Percentiles rank a stretch among this genome's conserved stretches.
Evolutionary conservation across 139 green algal genomes (phyloP).

Genomic region (Coelastrella sp.): DNA sequence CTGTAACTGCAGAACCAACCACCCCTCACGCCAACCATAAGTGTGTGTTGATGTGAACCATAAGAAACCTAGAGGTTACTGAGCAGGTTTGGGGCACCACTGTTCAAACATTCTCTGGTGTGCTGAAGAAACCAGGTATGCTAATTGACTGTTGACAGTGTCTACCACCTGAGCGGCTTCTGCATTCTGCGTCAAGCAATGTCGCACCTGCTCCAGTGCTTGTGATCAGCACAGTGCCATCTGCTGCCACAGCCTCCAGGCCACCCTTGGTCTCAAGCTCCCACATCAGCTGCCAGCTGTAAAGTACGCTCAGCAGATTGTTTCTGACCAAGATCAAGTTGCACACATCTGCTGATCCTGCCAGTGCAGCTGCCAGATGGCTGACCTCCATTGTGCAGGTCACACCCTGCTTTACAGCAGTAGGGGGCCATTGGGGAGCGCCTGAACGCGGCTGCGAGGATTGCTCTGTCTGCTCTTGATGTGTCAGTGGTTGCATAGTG

Average conservation of each 20-base stretch:
- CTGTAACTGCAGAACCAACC: too few relatives aligned
- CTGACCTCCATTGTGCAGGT: slow-evolving; percentile 47
- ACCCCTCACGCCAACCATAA: too few relatives aligned
- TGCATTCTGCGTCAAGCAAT: too few relatives aligned
- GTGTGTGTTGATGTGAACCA: too few relatives aligned
- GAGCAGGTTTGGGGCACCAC: too few relatives aligned
- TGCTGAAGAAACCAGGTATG: too few relatives aligned
- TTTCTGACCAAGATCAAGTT: slow-evolving; percentile 20
- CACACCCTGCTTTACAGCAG: not conserved
- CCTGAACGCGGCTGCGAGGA: not conserved
- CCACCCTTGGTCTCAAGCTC: not conserved
- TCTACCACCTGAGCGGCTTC: too few relatives aligned
- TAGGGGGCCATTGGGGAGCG: slow-evolving; percentile 18
- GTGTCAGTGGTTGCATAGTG: not conserved
- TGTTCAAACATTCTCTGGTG: too few relatives aligned
- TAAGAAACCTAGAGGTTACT: too few relatives aligned
- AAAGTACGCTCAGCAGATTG: slow-evolving; percentile 32
- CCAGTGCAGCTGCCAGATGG: slow-evolving; percentile 29
- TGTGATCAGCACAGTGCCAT: not conserved
- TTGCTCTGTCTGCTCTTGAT: not conserved
- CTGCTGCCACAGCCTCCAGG: not conserved
- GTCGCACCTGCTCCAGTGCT: not conserved
- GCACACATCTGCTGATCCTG: slow-evolving; percentile 15
- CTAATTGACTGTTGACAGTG: too few relatives aligned
- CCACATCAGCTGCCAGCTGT: slow-evolving; percentile 48